Evolutionary conservation across 2,329 filamentous ascomycete species (phyloP).

Genomic region (Botrytis medusae): DNA sequence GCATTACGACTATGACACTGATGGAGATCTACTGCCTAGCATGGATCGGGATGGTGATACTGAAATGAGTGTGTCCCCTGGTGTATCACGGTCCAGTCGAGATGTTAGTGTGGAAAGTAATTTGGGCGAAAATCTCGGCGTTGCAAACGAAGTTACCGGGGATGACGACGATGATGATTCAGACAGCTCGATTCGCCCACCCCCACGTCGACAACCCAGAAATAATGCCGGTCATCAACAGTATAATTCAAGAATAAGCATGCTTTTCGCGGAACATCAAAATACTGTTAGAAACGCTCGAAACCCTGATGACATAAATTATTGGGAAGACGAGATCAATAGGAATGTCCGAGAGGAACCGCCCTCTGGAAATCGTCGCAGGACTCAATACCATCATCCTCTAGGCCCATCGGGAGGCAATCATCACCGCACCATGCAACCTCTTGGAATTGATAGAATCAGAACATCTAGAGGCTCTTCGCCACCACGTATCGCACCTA

Average conservation of each 20-base stretch:
- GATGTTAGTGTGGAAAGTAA: slow-evolving; percentile 20
- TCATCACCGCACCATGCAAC: slow-evolving; percentile 21
- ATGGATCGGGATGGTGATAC: slow-evolving; percentile 41
- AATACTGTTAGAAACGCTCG: slow-evolving; percentile 21
- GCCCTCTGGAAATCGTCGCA: slow-evolving; percentile 18
- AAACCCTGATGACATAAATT: slow-evolving; percentile 9
- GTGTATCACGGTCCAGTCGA: slow-evolving; percentile 24
- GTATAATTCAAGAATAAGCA: slow-evolving; percentile 38
- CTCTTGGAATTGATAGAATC: slow-evolving; percentile 30
- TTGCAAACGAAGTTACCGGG: slow-evolving; percentile 33
- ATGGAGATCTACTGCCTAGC: slow-evolving; percentile 31
- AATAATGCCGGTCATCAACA: slow-evolving; percentile 27
- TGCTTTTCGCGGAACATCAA: slow-evolving; percentile 39
- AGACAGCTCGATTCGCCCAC: slow-evolving; percentile 33
- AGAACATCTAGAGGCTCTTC: slow-evolving; percentile 35
- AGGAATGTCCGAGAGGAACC: slow-evolving; percentile 22
- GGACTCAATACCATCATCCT: slow-evolving; percentile 9
- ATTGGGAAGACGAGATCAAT: slow-evolving; percentile 13
- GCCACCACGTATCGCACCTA: slow-evolving; percentile 31
- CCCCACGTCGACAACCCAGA: slow-evolving; percentile 29
- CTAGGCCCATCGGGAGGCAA: slow-evolving; percentile 8
- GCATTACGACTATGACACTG: slow-evolving; percentile 8
- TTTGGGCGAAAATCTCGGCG: slow-evolving; percentile 31
- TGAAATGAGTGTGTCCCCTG: slow-evolving; percentile 39
- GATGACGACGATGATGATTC: slow-evolving; percentile 35